These are phyloP conservation scores for Thraustochytrium sp. DNA, from an alignment of 352 stramenopile species.

Conservation along the genomic window DNA sequence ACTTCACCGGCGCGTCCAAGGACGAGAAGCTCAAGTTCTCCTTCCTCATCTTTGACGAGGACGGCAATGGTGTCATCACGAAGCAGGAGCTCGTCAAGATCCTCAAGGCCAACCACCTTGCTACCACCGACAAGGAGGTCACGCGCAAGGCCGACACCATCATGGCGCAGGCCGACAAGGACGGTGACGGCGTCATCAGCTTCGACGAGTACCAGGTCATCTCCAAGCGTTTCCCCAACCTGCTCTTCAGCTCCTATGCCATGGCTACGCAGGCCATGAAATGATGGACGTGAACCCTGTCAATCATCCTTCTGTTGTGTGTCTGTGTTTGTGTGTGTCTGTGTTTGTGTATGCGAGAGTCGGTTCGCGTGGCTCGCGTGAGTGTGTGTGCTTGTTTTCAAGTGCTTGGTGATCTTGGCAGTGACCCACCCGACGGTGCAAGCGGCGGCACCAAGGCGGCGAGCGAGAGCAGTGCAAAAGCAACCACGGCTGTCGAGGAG, in stretches of 20 bases:
- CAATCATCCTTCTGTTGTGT: no score
- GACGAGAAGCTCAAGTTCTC: constrained; percentile 93
- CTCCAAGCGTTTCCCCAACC: constrained; percentile 93
- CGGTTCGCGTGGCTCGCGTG: no score
- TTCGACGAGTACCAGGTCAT: constrained; percentile 94
- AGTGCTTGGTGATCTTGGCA: no score
- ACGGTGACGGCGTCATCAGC: constrained; percentile 90
- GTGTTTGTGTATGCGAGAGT: no score
- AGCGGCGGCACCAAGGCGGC: no score
- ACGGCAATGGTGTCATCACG: constrained; percentile 87
- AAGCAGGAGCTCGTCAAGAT: constrained; percentile 88
- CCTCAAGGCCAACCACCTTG: constrained; percentile 91
- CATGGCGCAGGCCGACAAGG: constrained; percentile 90
- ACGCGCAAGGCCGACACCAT: constrained; percentile 90
- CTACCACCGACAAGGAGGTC: constrained; percentile 79
- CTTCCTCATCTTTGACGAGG: constrained; percentile 89
- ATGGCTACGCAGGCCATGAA: constrained; percentile 20
- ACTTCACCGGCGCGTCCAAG: constrained; percentile 86
- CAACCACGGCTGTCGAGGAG: no score
- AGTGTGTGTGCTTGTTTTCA: no score
- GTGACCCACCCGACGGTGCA: no score
- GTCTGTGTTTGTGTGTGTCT: no score
- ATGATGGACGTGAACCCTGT: neutral
- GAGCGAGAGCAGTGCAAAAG: no score
- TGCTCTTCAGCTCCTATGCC: constrained; percentile 50